Evolutionary conservation across 2,329 filamentous ascomycete species (phyloP), one percentile per base, ranked within the genome.

Genomic region (Aspergillus fischeri): DNA sequence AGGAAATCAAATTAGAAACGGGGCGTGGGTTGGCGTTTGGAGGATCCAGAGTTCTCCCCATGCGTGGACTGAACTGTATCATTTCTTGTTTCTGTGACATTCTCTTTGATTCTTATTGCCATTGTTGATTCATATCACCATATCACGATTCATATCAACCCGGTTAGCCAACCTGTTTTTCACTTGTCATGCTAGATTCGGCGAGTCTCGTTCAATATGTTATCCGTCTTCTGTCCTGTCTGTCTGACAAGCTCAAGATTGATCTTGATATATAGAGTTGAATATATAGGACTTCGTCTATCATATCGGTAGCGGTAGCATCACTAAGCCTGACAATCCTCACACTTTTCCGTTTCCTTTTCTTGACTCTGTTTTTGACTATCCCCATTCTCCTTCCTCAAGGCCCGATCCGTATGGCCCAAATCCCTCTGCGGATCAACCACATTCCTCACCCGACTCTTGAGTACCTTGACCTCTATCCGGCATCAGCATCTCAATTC

Each of bases 391-490:
- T 17, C 48, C 50, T 56, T 21, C 47, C 35, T 71, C 62, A 77
- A 63, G 1, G 75, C 75, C 54, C 84, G 79, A 72, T 92, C 89
- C 25, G 91, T 87, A 75, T 97, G 93, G 0, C 93, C 93, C 53
- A 97, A 77, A 68, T 93, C 83, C 60, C 89, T 82, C 1, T 78
- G 80, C 0, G 92, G 93, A 67, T 94, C 87, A 65, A 97, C 86
- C 52, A 90, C 81, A 76, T 97, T 90, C 57, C 93, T 81, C 4
- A 97, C 85, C 17, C 87, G 82, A 58, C 91, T 86, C 77, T 97
- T 97, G 47, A 97, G 81, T 64, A 93, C 87, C 75, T 97, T 96
- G 2, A 90, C 92, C 77, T 97, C 92, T 77, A 57, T 49, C 48
- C 47, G 7, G 24, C 44, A n/a, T 52, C 10, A 45, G 8, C 41